Evolutionary conservation across 2,329 filamentous ascomycete species (phyloP), one percentile per base, ranked within the genome.

Genomic region (Acrocalymma vagum): DNA sequence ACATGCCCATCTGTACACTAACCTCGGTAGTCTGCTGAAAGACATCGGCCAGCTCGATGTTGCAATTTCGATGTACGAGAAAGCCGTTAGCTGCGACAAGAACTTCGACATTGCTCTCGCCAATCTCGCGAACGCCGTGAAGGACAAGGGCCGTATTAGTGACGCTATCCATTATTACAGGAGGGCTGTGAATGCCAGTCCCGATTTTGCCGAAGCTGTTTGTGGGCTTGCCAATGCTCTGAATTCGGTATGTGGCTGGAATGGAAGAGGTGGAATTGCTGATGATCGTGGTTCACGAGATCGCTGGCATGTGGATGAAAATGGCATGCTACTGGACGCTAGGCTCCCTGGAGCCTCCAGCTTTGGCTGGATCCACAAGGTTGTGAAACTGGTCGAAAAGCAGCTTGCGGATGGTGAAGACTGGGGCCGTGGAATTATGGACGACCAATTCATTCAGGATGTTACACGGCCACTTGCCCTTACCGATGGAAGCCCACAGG

Each of bases 231-330:
- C 91, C 2, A 97, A 95, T 43, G 93, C 94, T 2, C 76, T 99
- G 35, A 97, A 96, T 65, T 97, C 94, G 6, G 92, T 99, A 5
- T 99, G 94, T 65, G 88, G 93, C 61, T 99, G 94, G 94, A 82
- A 83, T 59, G 90, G 90, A 20, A 84, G 94, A 50, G 94, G 94
- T 46, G 94, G 94, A 1, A 86, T 95, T 29, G 78, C 89, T 17
- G 80, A 89, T n/a, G 80, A 85, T 37, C 78, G 77, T 35, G 90
- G 88, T 7, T 83, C 79, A 54, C 84, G 86, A 49, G 94, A 99
- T 67, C 84, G 90, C 26, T 97, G 94, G 89, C 94, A 99, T 67
- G 92, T 99, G 15, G 85, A 95, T 58, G 86, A 90, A 0, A 77
- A 83, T 24, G 92, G 92, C 9, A 88, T 90, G 81, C 81, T 97